A percentile compares a stretch with the other conserved stretches of the same genome.
Conservation (phyloP, 768 basidiomycete genomes). For the Suillus variegatus region DNA sequence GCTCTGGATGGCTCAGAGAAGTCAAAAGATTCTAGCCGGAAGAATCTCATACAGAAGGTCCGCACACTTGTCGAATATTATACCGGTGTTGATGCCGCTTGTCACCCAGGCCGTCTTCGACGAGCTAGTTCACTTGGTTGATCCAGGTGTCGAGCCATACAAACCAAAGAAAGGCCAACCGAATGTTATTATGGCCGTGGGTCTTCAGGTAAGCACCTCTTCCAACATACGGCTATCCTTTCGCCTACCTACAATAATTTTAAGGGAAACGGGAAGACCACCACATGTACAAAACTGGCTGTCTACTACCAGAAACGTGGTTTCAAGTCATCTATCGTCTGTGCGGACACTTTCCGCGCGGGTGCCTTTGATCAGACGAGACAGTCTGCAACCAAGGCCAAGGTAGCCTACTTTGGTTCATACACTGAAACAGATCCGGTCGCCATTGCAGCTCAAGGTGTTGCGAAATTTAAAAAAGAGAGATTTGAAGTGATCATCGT, state of each 20-base stretch:
- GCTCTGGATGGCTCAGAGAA: slow-evolving; percentile 73
- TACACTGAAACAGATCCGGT: slow-evolving; percentile 99
- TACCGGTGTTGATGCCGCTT: slow-evolving; percentile 15
- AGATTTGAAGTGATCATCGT: slow-evolving; percentile 98
- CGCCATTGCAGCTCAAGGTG: slow-evolving; percentile 90
- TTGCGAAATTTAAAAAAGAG: slow-evolving; percentile 97
- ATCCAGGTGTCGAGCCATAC: slow-evolving; percentile 93
- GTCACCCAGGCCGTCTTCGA: slow-evolving; percentile 84
- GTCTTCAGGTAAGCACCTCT: slow-evolving; percentile 70
- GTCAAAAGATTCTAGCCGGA: slow-evolving; percentile 77
- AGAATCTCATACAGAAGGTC: slow-evolving; percentile 92
- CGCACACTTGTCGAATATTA: slow-evolving; percentile 9
- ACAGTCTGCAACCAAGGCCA: slow-evolving; percentile 98
- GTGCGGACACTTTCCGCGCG: slow-evolving; percentile 98
- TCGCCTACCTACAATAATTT: slow-evolving; percentile 9
- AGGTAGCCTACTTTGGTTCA: slow-evolving; percentile 97
- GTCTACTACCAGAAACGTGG: slow-evolving; percentile 97
- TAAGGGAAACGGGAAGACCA: slow-evolving; percentile 98
- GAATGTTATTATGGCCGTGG: slow-evolving; percentile 97
- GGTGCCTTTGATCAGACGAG: slow-evolving; percentile 99
- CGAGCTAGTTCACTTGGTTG: slow-evolving; percentile 92
- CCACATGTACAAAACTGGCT: slow-evolving; percentile 97
- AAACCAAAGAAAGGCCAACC: slow-evolving; percentile 94
- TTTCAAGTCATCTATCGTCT: slow-evolving; percentile 96
- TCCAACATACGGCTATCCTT: slow-evolving; percentile 1